Evolutionary conservation across 2,329 filamentous ascomycete species (phyloP), one percentile per base, ranked within the genome.

Genomic region (Colletotrichum sidae): DNA sequence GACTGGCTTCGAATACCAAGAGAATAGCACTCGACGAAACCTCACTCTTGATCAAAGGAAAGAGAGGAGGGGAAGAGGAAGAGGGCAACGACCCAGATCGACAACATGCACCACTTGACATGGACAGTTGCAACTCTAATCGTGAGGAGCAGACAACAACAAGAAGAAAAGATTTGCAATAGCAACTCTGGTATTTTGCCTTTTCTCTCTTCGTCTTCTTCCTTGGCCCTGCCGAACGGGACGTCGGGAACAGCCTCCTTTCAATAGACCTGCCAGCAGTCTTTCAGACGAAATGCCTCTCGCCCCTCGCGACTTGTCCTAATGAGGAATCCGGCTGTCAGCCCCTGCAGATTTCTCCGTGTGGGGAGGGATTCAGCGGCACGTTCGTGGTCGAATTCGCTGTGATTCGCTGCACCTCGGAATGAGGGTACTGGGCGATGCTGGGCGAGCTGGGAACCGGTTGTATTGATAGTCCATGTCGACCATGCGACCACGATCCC

Each of bases 281-380:
- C 50, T 53, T 15, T 39, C 37, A 6, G 25, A 25, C 25, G 25
- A 25, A 25, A 9, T 52, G 25, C 34, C n/a, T 38, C 0, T 37
- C n/a, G 15, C 55, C 37, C 55, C 55, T 58, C 55, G 38, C 39
- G 17, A 41, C 58, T 47, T 52, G 42, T 62, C 62, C 58, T 34
- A 45, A 62, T 44, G n/a, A 51, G 62, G 62, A 55, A 65, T 57
- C 37, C 62, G 60, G 58, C 58, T 17, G 41, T 62, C 58, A 65
- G 17, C 62, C 62, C 62, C 62, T 63, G 62, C 62, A 65, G 62
- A 65, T 65, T 65, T 55, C 58, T 65, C 62, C 58, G 52, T 65
- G 58, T 65, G 62, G 58, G 62, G 62, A 62, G 62, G 53, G 33
- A 45, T 35, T 45, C 7, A 41, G 52, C 41, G 37, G 52, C 58